Conservation (phyloP, 2,329 filamentous ascomycete genomes). For the Fusarium pseudonygamai region DNA sequence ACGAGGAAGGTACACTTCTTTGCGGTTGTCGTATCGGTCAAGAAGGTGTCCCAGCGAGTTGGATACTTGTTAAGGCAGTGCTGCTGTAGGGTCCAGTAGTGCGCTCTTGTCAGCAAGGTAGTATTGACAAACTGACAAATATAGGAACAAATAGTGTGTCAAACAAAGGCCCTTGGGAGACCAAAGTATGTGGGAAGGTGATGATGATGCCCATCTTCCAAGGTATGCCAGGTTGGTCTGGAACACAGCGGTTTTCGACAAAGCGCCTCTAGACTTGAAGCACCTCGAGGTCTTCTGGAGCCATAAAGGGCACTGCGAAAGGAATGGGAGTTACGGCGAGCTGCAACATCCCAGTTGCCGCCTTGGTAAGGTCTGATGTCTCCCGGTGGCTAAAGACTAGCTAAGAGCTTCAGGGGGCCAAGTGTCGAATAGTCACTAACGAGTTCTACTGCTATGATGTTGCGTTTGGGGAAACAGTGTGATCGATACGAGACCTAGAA, state of each 20-base stretch:
- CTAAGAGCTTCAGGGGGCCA: background rate
- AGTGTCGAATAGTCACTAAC: background rate
- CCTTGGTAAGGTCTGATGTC: background rate
- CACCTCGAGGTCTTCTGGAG: rapidly evolving
- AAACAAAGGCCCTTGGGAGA: background rate
- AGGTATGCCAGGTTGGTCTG: background rate
- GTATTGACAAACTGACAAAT: no score
- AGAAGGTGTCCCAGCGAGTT: background rate
- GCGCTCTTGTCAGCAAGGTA: background rate
- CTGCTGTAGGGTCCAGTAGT: background rate
- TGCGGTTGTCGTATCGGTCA: background rate
- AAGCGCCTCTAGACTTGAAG: background rate
- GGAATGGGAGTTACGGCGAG: background rate
- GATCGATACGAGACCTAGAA: rapidly evolving
- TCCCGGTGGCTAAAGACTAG: no score
- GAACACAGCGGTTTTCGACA: background rate
- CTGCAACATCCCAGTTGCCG: background rate
- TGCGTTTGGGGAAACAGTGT: background rate
- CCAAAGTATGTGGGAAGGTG: rapidly evolving
- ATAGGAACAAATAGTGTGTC: background rate
- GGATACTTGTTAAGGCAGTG: background rate
- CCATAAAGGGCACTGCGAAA: rapidly evolving
- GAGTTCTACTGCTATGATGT: background rate
- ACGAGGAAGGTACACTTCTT: rapidly evolving
- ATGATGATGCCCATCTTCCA: no score